Evolutionary conservation across 495 filamentous ascomycete species (phyloP), one percentile per base, ranked within the genome.

Genomic region (Cairneyella variabilis): DNA sequence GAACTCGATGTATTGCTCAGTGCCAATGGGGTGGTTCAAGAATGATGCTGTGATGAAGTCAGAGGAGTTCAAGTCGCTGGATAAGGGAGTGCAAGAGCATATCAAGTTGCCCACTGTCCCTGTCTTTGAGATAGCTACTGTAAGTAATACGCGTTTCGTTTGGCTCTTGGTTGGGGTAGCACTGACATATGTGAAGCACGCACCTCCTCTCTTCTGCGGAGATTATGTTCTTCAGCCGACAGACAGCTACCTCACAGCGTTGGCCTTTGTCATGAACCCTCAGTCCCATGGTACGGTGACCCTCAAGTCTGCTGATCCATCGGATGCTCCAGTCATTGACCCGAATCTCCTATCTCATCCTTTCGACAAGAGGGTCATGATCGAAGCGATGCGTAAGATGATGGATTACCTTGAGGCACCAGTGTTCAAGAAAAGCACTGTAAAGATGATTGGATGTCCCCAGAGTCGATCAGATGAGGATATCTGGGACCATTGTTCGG

Each of bases 21-120:
- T 74, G 16, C 69, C 57, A 0, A 68, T 72, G 20, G 80, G 78
- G 1, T 85, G 71, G 70, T 71, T 83, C 63, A 84, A 83, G 63
- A 69, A 71, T 2, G 66, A 74, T 27, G 51, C 51, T 0, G 52
- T 83, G 2, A 48, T 61, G 4, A 20, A 45, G 0, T 70, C 67
- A 1, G 34, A 60, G 1, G 76, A 77, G 58, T 80, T 77, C 65
- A 58, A 69, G 36, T 68, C 62, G 0, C 68, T 82, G 0, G 71
- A 76, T 0, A 30, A 39, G 3, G 21, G 59, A 0, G 68, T 68
- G 10, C 71, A 77, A 58, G 47, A 59, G 0, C 71, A 70, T 43
- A 56, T 80, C 10, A 59, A 64, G 36, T 59, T 59, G 10, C 57
- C 67, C 4, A 81, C 78, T 1, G 67, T 80, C 2, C 71, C 71